Base-by-base conservation (phyloP, 768 basidiomycete genomes). In the Boletus barrowsii region DNA sequence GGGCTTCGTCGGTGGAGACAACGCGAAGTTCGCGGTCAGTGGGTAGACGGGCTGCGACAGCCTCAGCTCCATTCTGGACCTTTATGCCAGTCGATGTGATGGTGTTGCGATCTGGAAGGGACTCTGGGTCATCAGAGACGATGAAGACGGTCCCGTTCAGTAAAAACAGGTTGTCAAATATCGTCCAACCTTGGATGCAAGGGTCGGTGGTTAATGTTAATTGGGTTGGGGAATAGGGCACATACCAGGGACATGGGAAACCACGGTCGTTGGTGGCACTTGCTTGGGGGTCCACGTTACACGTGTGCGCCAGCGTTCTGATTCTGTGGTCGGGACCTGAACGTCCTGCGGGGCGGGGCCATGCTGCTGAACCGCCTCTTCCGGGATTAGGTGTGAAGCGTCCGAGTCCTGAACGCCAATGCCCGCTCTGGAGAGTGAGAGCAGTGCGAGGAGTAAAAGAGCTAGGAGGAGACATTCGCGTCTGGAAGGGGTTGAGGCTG, bases 91-190 rank as follows among this genome's bases (percentile, higher is more conserved):
- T 86, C 15, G 90, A 93, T 22, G 82, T 87, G 62, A 97, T 88
- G 45, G 78, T 76, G 2, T 77, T 72, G 14, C 84, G 72, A 44
- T 86, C 78, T 14, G 94, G 94, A 42, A 93, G 68, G 3, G 68
- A 73, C 10, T 78, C 74, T 8, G 88, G 88, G 18, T 84, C 73
- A 68, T 93, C 84, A 4, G 87, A 82, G 40, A 98, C 91, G 59
- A 96, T 76, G 66, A 85, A 93, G 36, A 89, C 79, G 8, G 88
- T 86, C 42, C 91, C 91, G 59, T 93, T 90, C 62, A 84, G 74
- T 52, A 93, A 71, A 66, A 90, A 96, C 10, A 96, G 77, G 52
- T 79, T 82, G 72, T 94, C 90, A 56, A 93, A 86, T 48, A 94
- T 84, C 2, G 93, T 91, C 93, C 92, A 97, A 32, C 93, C 93